Evolutionary conservation across 257 asterid genomes (phyloP), one percentile per base, ranked within the genome.

Genomic region (Thymus mandschuricus): DNA sequence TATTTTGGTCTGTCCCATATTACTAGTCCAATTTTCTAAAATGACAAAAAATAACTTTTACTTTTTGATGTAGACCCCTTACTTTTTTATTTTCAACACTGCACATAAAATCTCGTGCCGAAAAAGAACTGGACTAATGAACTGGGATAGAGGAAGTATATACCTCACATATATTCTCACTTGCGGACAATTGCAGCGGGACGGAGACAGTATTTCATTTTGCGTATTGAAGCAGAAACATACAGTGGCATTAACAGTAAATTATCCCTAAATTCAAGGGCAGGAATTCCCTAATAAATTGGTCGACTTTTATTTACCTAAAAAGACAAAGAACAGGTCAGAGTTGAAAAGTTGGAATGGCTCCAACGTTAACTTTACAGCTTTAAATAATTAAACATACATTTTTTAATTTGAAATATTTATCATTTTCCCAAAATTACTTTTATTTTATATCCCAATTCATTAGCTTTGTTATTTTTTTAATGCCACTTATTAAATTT

Each of bases 331-430:
- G 86, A 85, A 83, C 83, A 74, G 89, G 89, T 85, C 96, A 85
- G 86, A 72, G 75, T 82, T 77, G 86, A 86, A 81, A 80, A 79
- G 38, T 75, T 78, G 82, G 78, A 69, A 81, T 87, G 85, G 72
- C 85, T 85, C 87, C 86, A 84, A 86, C 78, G 81, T 88, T 83
- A 77, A 76, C 97, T 86, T 90, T 88, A 88, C 95, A 88, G 96
- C 86, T 81, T 82, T 81, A 74, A 70, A 84, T 79, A 83, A 85
- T 76, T 76, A 82, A 86, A 64, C 68, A 60, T 38, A 56, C 75
- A 80, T 75, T 82, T 80, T 81, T 48, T 41, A 76, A 79, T 66
- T 51, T 54, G 41, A 15, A 63, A 52, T 78, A 58, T 45, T 65
- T 72, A 69, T 73, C 62, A 70, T 83, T 76, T 78, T 67, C 58